Percentiles rank a stretch among this genome's conserved stretches.
Conservation (phyloP, 139 green algal genomes). For the Nannochloris sp. region DNA sequence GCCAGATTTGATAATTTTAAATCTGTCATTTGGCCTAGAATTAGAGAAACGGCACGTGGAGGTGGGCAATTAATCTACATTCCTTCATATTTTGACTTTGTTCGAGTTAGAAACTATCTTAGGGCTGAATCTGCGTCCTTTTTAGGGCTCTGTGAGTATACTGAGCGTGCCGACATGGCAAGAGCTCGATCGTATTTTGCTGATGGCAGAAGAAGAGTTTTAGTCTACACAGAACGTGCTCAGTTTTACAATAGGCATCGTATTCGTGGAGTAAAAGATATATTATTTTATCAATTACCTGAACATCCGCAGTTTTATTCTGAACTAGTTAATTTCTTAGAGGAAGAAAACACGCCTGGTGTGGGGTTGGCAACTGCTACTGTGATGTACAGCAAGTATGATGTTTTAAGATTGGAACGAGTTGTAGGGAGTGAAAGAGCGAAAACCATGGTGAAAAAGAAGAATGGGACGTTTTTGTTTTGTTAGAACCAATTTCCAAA, state of each 20-base stretch:
- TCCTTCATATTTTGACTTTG: constrained; percentile 94
- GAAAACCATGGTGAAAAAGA: constrained; percentile 54
- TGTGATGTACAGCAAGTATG: constrained; percentile 50
- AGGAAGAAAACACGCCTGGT: neutral
- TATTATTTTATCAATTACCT: constrained; percentile 82
- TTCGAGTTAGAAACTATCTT: constrained; percentile 46
- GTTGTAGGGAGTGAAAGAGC: constrained; percentile 58
- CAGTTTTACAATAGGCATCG: constrained; percentile 89
- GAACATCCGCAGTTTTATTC: constrained; percentile 73
- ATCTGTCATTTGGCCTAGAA: constrained; percentile 59
- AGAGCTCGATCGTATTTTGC: constrained; percentile 67
- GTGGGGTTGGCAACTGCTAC: constrained; percentile 38
- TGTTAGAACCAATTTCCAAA: constrained; percentile 14
- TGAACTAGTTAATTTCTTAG: constrained; percentile 70
- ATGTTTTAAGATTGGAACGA: constrained; percentile 61
- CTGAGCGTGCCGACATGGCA: constrained; percentile 48
- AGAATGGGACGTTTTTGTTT: constrained; percentile 67
- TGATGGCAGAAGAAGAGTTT: constrained; percentile 54
- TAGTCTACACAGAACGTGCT: constrained; percentile 90
- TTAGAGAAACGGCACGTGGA: constrained; percentile 38
- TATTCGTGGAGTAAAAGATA: constrained; percentile 69
- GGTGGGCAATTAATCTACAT: constrained; percentile 73
- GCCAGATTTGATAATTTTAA: constrained; percentile 82
- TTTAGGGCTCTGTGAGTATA: constrained; percentile 75
- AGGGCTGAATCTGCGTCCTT: constrained; percentile 45